Evolutionary conservation across 2,329 filamentous ascomycete species (phyloP).

Genomic region (Phialemoniopsis sp.): DNA sequence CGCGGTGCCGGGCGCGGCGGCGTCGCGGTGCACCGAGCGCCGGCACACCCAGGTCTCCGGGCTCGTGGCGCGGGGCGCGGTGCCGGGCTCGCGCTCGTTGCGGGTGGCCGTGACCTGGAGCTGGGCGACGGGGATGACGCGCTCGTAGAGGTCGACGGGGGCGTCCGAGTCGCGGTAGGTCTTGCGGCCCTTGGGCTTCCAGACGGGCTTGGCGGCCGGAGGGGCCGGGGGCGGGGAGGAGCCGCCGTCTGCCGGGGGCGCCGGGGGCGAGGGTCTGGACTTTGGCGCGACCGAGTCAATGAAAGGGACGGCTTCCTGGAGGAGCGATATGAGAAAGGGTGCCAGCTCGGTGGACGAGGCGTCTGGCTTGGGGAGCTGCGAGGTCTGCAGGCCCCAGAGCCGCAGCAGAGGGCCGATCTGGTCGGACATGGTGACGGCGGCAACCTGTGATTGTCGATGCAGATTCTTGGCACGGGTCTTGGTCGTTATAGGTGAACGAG

Average conservation of each 20-base stretch:
- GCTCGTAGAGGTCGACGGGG: conserved; percentile 48
- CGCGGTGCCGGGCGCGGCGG: conserved; percentile 46
- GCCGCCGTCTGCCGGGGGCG: conserved; percentile 13
- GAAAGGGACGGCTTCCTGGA: conserved; percentile 57
- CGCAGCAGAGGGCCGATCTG: conserved; percentile 44
- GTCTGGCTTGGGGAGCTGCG: conserved; percentile 39
- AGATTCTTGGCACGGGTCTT: too few relatives aligned
- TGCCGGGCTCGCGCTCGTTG: conserved; percentile 13
- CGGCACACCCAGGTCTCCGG: conserved; percentile 62
- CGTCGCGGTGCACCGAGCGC: conserved; percentile 56
- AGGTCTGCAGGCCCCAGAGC: conserved; percentile 45
- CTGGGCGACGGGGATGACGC: conserved; percentile 38
- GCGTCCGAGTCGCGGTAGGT: conserved; percentile 41
- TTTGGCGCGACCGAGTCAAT: conserved; percentile 48
- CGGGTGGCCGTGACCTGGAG: conserved; percentile 31
- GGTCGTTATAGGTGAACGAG: too few relatives aligned
- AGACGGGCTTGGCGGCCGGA: conserved; percentile 17
- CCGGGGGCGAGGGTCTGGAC: background rate
- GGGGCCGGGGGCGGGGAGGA: background rate
- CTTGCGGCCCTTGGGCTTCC: conserved; percentile 38
- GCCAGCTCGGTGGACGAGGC: conserved; percentile 37
- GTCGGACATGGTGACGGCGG: conserved; percentile 1
- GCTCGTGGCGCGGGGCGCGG: conserved; percentile 7
- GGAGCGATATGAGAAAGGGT: conserved; percentile 45
- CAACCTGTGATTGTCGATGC: too few relatives aligned